Evolutionary conservation across 2,329 filamentous ascomycete species (phyloP).

Genomic region (Fusarium torulosum): DNA sequence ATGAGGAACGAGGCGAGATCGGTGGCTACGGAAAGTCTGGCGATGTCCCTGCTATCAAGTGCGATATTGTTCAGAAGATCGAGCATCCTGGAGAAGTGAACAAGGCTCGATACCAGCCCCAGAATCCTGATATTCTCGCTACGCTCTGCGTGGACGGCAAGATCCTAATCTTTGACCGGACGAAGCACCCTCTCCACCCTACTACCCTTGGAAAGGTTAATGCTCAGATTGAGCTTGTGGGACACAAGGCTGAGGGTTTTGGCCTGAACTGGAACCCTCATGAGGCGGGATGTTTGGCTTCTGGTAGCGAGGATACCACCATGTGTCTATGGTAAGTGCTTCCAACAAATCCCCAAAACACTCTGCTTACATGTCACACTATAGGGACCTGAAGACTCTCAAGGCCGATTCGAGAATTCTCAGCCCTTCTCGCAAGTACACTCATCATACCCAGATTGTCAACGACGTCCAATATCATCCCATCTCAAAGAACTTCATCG

Average conservation of each 20-base stretch:
- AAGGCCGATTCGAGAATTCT: conserved; percentile 77
- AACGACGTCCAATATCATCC: conserved; percentile 98
- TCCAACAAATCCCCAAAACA: conserved; percentile 7
- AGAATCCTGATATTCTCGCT: conserved; percentile 96
- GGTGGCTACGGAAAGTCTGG: conserved; percentile 86
- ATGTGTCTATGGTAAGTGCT: conserved; percentile 84
- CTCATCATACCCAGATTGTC: conserved; percentile 89
- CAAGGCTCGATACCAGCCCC: conserved; percentile 97
- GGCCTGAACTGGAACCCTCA: conserved; percentile 94
- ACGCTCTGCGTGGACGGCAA: conserved; percentile 90
- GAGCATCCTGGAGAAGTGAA: conserved; percentile 97
- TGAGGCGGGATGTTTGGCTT: conserved; percentile 82
- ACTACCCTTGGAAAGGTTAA: conserved; percentile 73
- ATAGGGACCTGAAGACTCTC: conserved; percentile 83
- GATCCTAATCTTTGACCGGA: conserved; percentile 94
- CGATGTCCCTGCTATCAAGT: conserved; percentile 81
- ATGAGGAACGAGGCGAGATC: conserved; percentile 92
- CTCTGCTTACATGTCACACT: conserved; percentile 27
- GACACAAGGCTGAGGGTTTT: conserved; percentile 91
- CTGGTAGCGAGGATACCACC: conserved; percentile 91
- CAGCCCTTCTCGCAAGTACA: conserved; percentile 80
- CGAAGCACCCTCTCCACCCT: conserved; percentile 87
- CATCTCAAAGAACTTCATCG: conserved; percentile 84
- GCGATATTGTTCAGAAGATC: conserved; percentile 94
- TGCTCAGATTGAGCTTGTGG: conserved; percentile 85